Evolutionary conservation across 2,329 filamentous ascomycete species (phyloP), one percentile per base, ranked within the genome.

Genomic region (Aplosporella prunicola): DNA sequence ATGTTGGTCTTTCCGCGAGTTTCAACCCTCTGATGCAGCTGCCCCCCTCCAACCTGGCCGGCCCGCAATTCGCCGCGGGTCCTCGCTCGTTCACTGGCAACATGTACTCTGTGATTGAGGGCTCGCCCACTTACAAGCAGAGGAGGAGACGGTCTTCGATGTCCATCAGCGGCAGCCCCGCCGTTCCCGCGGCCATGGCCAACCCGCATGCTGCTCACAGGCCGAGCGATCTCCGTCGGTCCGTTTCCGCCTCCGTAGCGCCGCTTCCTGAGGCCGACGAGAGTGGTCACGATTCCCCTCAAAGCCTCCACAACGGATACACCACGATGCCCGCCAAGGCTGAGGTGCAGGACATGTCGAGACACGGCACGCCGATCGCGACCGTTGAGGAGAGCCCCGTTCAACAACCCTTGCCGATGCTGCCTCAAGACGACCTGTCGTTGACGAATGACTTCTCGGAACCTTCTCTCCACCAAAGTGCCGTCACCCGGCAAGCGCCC

Each of bases 91-190:
- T 85, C 49, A 67, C 70, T 35, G 82, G 80, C 61, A 93, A 86
- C 58, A 83, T 91, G 49, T 95, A 93, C 68, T 89, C 86, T 32
- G 88, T 94, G 33, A 91, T 96, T 56, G 91, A 98, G 67, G 91
- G 91, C 32, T 98, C 91, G 18, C 91, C 91, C 9, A 96, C 91
- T 24, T 98, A 98, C 69, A 98, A 98, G 74, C 91, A 96, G 69
- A 78, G 91, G 51, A 77, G 91, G 60, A 79, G 91, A 49, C 82
- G 91, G 45, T 95, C 91, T 23, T 96, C 89, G 27, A 86, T 96
- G 45, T 87, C 89, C 16, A 81, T 84, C 9, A 77, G 81, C 48
- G 76, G 87, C 58, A 78, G 82, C 43, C 76, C 80, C 47, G 76
- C 80, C 45, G 74, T 76, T 33, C 74, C 80, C n/a, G 70, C 67